Percentiles rank a stretch among this genome's conserved stretches.
Conservation (phyloP, 2,329 filamentous ascomycete species). For the Gremmenia infestans region DNA sequence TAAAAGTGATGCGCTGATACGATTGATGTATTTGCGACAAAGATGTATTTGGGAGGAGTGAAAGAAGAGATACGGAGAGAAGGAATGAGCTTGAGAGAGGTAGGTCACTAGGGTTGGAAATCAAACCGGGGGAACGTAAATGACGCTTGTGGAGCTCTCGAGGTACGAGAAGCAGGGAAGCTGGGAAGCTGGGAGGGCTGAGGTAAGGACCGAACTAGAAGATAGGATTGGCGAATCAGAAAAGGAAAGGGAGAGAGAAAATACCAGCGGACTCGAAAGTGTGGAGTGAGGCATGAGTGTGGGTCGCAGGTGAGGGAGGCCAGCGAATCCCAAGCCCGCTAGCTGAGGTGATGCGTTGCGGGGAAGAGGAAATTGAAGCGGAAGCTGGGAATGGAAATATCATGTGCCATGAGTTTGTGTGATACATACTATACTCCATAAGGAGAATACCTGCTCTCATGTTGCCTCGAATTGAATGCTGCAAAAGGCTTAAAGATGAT, state of each 20-base stretch:
- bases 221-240: background rate
- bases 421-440: background rate
- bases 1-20: constrained; percentile 10
- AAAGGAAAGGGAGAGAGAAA: background rate
- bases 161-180: constrained; percentile 6
- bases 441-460: background rate
- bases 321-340: background rate
- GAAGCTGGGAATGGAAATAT: background rate
- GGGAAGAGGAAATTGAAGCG: background rate
- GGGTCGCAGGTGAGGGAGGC: background rate
- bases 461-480: too few species aligned
- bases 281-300: background rate
- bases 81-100: constrained; percentile 17
- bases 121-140: background rate
- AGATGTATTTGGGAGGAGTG: background rate
- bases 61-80: background rate
- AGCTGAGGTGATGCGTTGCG: background rate
- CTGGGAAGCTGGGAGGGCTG: constrained; percentile 7
- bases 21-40: constrained; percentile 25
- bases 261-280: background rate
- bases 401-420: background rate
- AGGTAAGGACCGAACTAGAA: background rate
- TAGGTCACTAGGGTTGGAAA: background rate
- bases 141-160: background rate
- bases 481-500: too few species aligned